Conservation (phyloP, 805 yeast genomes). For the Yamadazyma sp. region DNA sequence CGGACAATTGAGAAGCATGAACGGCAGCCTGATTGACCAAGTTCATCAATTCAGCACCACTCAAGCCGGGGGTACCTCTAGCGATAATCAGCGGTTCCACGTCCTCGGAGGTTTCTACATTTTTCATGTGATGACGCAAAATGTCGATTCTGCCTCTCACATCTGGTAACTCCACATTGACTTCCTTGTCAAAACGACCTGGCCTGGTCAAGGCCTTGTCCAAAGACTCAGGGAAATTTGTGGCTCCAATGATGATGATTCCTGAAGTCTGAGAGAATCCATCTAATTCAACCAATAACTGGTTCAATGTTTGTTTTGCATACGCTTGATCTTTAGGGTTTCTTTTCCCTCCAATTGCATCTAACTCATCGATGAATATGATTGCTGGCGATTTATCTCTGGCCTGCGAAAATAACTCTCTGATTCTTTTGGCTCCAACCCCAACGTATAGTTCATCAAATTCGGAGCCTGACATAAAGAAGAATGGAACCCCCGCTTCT, state of each 20-base stretch:
- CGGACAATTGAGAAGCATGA: constrained; percentile 90
- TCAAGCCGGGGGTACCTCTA: constrained; percentile 95
- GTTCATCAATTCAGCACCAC: constrained; percentile 97
- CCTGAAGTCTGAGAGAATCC: constrained; percentile 93
- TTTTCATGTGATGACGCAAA: constrained; percentile 84
- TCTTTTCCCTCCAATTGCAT: constrained; percentile 97
- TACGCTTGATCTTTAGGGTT: constrained; percentile 98
- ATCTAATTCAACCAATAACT: constrained; percentile 91
- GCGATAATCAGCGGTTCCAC: constrained; percentile 91
- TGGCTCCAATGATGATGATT: constrained; percentile 94
- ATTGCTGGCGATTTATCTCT: constrained; percentile 95
- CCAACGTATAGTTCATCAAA: constrained; percentile 98
- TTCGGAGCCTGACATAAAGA: constrained; percentile 97
- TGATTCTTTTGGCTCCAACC: constrained; percentile 96
- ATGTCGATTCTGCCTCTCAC: constrained; percentile 96
- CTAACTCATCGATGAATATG: constrained; percentile 94
- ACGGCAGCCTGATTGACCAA: constrained; percentile 98
- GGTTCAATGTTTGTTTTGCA: constrained; percentile 96
- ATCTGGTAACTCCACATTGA: constrained; percentile 93
- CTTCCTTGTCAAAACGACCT: constrained; percentile 95
- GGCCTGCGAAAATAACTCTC: constrained; percentile 92
- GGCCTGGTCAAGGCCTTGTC: constrained; percentile 98
- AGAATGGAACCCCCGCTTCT: constrained; percentile 98
- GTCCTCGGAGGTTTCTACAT: constrained; percentile 78
- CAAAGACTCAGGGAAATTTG: constrained; percentile 94